These are phyloP conservation scores for Talaromyces marneffei DNA, from an alignment of 2,329 filamentous ascomycete genomes.

Conservation along the genomic window DNA sequence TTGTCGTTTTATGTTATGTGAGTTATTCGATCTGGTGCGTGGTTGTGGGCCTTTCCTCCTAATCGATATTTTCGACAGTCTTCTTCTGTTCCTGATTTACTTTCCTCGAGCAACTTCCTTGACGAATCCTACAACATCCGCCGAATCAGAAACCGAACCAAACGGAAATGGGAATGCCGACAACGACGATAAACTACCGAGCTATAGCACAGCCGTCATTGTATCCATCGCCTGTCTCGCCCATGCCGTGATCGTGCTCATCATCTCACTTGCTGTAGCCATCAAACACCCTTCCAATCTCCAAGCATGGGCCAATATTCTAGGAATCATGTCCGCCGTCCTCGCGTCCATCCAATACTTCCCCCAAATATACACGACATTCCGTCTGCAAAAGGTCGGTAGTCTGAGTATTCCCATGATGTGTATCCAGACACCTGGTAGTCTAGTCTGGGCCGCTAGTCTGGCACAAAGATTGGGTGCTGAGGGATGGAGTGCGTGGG, in stretches of 20 bases:
- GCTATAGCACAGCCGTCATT: constrained; percentile 70
- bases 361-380: constrained; percentile 91
- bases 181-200: constrained; percentile 24
- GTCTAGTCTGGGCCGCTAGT: constrained; percentile 81
- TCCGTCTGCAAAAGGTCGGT: constrained; percentile 74
- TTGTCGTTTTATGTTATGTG: constrained; percentile 88
- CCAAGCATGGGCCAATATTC: constrained; percentile 73
- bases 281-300: constrained; percentile 59
- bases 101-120: constrained; percentile 62
- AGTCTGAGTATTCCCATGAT: constrained; percentile 96
- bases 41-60: not conserved
- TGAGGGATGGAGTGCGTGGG: constrained; percentile 92
- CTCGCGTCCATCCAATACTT: constrained; percentile 87
- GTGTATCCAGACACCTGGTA: constrained; percentile 93
- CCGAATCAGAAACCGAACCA: constrained; percentile 44
- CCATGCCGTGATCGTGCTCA: constrained; percentile 66
- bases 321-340: constrained; percentile 71
- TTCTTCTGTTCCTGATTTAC: constrained; percentile 90
- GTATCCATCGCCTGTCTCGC: constrained; percentile 68
- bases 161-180: not conserved
- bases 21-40: not conserved
- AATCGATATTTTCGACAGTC: constrained; percentile 47
- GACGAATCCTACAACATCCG: constrained; percentile 38
- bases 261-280: constrained; percentile 59
- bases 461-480: constrained; percentile 71